These are phyloP conservation scores for Pseudogymnoascus sp. DNA, from an alignment of 2,329 filamentous ascomycete genomes.

Conservation along the genomic window DNA sequence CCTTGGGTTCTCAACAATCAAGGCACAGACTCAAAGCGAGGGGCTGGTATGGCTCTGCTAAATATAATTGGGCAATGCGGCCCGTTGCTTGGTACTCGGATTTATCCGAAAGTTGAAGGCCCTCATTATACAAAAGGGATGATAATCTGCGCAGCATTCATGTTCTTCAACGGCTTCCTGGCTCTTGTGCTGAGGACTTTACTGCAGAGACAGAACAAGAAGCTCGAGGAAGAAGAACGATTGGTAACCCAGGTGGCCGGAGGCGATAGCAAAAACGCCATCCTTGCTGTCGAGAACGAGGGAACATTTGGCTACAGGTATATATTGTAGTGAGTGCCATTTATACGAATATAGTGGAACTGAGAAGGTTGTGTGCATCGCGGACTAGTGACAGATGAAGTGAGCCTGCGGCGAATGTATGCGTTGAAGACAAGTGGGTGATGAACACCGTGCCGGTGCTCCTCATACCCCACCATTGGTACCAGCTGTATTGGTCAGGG, in stretches of 20 bases:
- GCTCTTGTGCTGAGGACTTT: slow-evolving; percentile 45
- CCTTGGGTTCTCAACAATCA: slow-evolving; percentile 66
- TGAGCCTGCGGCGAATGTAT: too few species aligned
- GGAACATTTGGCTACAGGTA: neutral
- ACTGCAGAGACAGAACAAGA: slow-evolving; percentile 51
- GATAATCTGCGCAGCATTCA: slow-evolving; percentile 52
- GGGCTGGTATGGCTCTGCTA: slow-evolving; percentile 56
- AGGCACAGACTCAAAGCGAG: slow-evolving; percentile 58
- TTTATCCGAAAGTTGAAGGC: slow-evolving; percentile 45
- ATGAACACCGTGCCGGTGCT: neutral
- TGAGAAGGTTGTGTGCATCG: neutral
- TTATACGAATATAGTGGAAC: neutral
- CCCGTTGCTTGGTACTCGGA: slow-evolving; percentile 52
- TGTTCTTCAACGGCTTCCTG: slow-evolving; percentile 49
- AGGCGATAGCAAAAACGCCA: neutral
- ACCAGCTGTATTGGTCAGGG: neutral
- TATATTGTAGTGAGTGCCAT: neutral
- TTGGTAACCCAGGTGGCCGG: neutral
- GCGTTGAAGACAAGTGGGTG: too few species aligned
- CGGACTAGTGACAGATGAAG: neutral
- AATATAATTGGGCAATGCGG: slow-evolving; percentile 60
- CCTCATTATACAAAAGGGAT: slow-evolving; percentile 47
- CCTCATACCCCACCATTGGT: neutral
- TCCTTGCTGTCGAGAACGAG: neutral
- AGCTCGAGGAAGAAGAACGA: slow-evolving; percentile 39